A percentile compares a stretch with the other conserved stretches of the same genome.
Evolutionary conservation across 495 filamentous ascomycete genomes (phyloP).

Genomic region (Jackrogersella multiformis): DNA sequence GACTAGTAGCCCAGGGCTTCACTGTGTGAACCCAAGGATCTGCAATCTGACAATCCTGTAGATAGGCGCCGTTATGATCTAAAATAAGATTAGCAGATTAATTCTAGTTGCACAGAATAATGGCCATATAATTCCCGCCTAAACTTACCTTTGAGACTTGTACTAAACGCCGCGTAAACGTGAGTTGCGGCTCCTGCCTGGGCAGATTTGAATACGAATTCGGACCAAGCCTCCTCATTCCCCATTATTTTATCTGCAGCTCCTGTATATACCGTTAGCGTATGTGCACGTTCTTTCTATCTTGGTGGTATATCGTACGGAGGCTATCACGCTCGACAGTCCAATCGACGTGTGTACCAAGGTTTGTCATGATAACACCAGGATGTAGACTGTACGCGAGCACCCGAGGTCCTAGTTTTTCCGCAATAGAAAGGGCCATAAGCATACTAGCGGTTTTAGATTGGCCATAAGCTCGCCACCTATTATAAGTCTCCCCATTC

Average conservation of each 20-base stretch:
- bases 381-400: constrained; percentile 57
- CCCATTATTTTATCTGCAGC: background rate
- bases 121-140: background rate
- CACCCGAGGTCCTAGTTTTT: constrained; percentile 50
- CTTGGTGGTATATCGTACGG: constrained; percentile 10
- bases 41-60: constrained; percentile 51
- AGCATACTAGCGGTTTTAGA: constrained; percentile 60
- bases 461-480: constrained; percentile 48
- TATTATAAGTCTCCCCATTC: constrained; percentile 59
- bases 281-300: background rate
- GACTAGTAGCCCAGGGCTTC: constrained; percentile 49
- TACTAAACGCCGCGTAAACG: constrained; percentile 58
- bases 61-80: constrained; percentile 52
- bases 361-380: constrained; percentile 49
- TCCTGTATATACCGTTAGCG: background rate
- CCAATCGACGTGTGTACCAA: constrained; percentile 46
- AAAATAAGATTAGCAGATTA: background rate
- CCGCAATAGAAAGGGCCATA: constrained; percentile 54
- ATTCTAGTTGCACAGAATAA: too few species aligned
- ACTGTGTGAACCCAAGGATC: constrained; percentile 48
- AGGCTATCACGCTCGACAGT: constrained; percentile 32
- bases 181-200: constrained; percentile 57
- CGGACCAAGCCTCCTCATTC: constrained; percentile 46
- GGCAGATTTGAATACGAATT: constrained; percentile 46
- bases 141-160: constrained; percentile 47